Evolutionary conservation across 148 eudicot genomes (phyloP).

Genomic region (Dianthus caryophyllus): DNA sequence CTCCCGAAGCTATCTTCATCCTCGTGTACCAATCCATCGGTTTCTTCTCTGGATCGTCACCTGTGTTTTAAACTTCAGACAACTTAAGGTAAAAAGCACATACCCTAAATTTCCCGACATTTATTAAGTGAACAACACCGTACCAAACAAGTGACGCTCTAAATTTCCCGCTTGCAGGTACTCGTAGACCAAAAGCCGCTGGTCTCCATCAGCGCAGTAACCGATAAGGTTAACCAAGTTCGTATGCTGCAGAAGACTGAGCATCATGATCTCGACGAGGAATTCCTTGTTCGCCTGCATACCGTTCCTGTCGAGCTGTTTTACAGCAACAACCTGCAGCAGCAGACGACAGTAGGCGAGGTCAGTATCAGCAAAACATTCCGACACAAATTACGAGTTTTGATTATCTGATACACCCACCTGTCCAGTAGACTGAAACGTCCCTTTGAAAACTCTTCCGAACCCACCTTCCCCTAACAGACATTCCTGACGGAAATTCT

Average conservation of each 20-base stretch:
- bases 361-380: conserved; percentile 15
- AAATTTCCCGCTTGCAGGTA: conserved; percentile 67
- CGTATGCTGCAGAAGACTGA: conserved; percentile 56
- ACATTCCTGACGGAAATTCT: conserved; percentile 74
- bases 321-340: conserved; percentile 68
- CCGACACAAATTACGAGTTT: not conserved
- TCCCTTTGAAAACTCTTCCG: conserved; percentile 65
- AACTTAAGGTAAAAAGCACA: not conserved
- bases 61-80: conserved; percentile 16
- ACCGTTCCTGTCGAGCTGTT: conserved; percentile 73
- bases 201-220: conserved; percentile 91
- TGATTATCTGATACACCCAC: conserved; percentile 9
- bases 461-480: conserved; percentile 73
- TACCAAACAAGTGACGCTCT: conserved; percentile 65
- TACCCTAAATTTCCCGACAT: conserved; percentile 56
- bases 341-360: conserved; percentile 20
- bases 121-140: not conserved
- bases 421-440: conserved; percentile 46
- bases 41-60: conserved; percentile 31
- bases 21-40: conserved; percentile 55
- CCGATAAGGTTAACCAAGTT: conserved; percentile 66
- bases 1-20: conserved; percentile 62
- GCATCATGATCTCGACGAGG: conserved; percentile 45
- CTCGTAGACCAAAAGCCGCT: conserved; percentile 82
- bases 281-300: conserved; percentile 76